Evolutionary conservation across 1,284 basidiomycete species (phyloP).

Genomic region (Austroboletus niveus): DNA sequence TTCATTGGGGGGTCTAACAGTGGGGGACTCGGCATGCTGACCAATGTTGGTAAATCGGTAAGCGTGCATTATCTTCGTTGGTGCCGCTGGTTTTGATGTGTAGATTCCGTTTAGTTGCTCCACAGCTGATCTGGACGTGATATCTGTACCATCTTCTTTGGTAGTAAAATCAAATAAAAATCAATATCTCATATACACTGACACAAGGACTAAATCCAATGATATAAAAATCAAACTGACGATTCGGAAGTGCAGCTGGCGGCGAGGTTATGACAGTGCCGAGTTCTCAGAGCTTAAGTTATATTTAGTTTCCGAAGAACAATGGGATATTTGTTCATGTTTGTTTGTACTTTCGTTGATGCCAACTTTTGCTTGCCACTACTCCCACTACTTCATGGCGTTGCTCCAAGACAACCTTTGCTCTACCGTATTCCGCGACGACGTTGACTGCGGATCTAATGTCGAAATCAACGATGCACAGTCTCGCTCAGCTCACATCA

Average conservation of each 20-base stretch:
- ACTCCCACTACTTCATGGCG: neutral
- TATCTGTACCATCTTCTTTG: neutral
- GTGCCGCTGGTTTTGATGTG: neutral
- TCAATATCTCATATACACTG: too few species aligned
- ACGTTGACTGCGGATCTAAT: too few species aligned
- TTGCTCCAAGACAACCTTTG: neutral
- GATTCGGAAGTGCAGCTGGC: too few species aligned
- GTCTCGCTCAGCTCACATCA: too few species aligned
- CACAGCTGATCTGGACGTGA: constrained; percentile 43
- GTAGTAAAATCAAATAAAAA: neutral
- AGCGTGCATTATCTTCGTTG: neutral
- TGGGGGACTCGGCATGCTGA: constrained; percentile 60
- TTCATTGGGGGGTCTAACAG: constrained; percentile 58
- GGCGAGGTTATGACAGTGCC: neutral
- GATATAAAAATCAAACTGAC: neutral
- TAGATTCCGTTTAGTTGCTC: constrained; percentile 8
- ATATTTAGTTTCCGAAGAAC: too few species aligned
- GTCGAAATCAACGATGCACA: too few species aligned
- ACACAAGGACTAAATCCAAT: neutral
- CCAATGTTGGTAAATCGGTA: constrained; percentile 48
- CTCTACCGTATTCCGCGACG: too few species aligned
- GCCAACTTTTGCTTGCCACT: neutral
- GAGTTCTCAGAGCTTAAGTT: too few species aligned
- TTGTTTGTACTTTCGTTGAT: neutral
- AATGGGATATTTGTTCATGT: neutral